These are phyloP conservation scores for Boletus rubropictus DNA, from an alignment of 768 basidiomycete species.

Conservation along the genomic window DNA sequence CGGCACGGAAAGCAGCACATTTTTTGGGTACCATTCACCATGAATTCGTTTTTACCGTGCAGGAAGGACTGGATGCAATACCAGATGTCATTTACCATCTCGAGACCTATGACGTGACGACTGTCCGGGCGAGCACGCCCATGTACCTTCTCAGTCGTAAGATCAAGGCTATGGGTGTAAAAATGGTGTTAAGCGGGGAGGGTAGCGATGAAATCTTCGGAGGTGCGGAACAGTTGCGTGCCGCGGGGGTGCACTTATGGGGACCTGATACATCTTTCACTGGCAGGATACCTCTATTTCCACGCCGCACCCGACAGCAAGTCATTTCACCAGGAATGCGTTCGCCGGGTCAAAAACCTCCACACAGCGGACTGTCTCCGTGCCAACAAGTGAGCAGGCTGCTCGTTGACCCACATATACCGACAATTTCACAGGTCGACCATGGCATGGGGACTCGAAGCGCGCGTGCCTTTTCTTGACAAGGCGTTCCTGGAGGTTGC, in stretches of 20 bases:
- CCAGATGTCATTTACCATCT: conserved; percentile 97
- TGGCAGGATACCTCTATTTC: conserved; percentile 93
- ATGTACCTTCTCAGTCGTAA: conserved; percentile 98
- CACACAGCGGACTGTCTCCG: conserved; percentile 96
- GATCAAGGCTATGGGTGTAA: conserved; percentile 99
- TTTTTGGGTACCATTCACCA: conserved; percentile 95
- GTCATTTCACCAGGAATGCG: conserved; percentile 93
- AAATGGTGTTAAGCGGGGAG: conserved; percentile 98
- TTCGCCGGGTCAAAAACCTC: conserved; percentile 93
- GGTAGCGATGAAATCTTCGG: conserved; percentile 97
- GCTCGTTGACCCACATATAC: neutral
- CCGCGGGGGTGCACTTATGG: neutral
- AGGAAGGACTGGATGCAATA: conserved; percentile 95
- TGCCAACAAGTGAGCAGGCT: conserved; percentile 82
- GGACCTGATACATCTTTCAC: conserved; percentile 4
- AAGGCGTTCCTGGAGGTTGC: conserved; percentile 90
- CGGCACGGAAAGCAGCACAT: conserved; percentile 88
- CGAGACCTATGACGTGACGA: conserved; percentile 98
- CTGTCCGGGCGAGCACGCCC: conserved; percentile 93
- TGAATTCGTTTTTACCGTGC: conserved; percentile 96
- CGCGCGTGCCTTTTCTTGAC: conserved; percentile 98
- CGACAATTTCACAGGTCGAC: conserved; percentile 60
- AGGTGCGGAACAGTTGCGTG: conserved; percentile 43
- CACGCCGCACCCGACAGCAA: conserved; percentile 87
- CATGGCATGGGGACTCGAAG: conserved; percentile 99